phyloP scores from a whole-genome alignment of 805 yeast species.

The Metschnikowia chrysomelidarum region DNA sequence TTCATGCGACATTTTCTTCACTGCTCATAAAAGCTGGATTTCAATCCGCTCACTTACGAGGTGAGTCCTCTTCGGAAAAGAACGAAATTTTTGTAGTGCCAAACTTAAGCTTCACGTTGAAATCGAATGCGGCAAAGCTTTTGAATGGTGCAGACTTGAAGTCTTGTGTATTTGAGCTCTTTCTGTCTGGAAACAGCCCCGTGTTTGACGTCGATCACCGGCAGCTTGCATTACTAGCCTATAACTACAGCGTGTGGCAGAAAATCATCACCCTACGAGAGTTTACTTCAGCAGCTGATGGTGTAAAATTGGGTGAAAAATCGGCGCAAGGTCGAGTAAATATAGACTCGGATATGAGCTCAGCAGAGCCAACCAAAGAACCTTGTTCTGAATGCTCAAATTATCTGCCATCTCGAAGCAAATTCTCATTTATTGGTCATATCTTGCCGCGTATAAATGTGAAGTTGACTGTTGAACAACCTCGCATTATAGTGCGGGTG shows the following conservation, averaged over 20 bases:
- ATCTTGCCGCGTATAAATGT: slow-evolving; percentile 16
- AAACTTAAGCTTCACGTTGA: slow-evolving; percentile 32
- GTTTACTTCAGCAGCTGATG: slow-evolving; percentile 3
- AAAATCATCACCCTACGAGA: slow-evolving; percentile 26
- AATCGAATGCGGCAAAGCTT: slow-evolving; percentile 34
- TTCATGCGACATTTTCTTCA: slow-evolving; percentile 32
- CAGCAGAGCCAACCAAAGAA: no score
- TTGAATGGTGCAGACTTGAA: slow-evolving; percentile 37
- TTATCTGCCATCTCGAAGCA: no score
- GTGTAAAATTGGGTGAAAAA: no score
- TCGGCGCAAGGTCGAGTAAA: no score
- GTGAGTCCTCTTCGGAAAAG: background rate
- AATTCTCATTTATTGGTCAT: no score
- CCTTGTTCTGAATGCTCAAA: no score
- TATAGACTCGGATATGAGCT: no score
- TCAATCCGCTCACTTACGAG: slow-evolving; percentile 1
- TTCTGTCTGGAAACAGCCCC: slow-evolving; percentile 38
- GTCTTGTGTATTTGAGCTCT: slow-evolving; percentile 36
- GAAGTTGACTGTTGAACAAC: slow-evolving; percentile 18
- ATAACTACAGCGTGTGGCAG: slow-evolving; percentile 30
- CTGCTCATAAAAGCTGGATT: slow-evolving; percentile 32
- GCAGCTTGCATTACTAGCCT: slow-evolving; percentile 32
- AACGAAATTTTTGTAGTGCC: slow-evolving; percentile 35
- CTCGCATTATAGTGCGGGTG: slow-evolving; percentile 24
- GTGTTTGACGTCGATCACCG: slow-evolving; percentile 35